Percentiles rank a stretch among this genome's conserved stretches.
Evolutionary conservation across 2,329 filamentous ascomycete species (phyloP).

Genomic region (Cytospora piceae): DNA sequence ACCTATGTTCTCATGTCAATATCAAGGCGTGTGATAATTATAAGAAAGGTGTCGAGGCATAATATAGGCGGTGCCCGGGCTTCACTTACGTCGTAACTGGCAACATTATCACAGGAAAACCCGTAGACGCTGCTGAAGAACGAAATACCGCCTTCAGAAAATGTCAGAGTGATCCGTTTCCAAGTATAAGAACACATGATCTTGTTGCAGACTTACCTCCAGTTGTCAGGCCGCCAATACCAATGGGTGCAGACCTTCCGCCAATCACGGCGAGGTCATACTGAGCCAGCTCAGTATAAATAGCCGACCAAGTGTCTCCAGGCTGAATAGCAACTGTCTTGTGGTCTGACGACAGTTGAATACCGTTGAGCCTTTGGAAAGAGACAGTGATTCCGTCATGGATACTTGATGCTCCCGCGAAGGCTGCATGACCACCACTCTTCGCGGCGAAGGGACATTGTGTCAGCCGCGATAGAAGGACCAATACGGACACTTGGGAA

Average conservation of each 20-base stretch:
- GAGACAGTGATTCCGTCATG: constrained; percentile 21
- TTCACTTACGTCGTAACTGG: constrained; percentile 13
- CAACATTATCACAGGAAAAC: constrained; percentile 18
- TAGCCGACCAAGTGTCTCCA: constrained; percentile 4
- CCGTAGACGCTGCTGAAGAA: constrained; percentile 18
- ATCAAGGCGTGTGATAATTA: neutral
- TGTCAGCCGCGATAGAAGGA: constrained; percentile 14
- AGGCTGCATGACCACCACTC: constrained; percentile 19
- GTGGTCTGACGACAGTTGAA: constrained; percentile 5
- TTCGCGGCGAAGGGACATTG: constrained; percentile 20
- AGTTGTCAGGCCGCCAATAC: constrained; percentile 14
- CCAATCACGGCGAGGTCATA: constrained; percentile 16
- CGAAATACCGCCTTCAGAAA: constrained; percentile 7
- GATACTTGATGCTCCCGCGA: constrained; percentile 14
- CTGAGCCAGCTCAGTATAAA: neutral
- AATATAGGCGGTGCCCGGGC: neutral
- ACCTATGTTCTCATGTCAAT: constrained; percentile 34
- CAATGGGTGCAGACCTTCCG: constrained; percentile 6
- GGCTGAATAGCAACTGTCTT: neutral
- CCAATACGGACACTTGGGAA: neutral
- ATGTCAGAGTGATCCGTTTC: neutral
- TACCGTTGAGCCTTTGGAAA: constrained; percentile 1
- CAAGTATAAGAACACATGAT: neutral
- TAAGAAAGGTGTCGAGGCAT: neutral
- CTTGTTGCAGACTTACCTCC: neutral